Evolutionary conservation across 2,329 filamentous ascomycete genomes (phyloP).

Genomic region (Colletotrichum australisinense): DNA sequence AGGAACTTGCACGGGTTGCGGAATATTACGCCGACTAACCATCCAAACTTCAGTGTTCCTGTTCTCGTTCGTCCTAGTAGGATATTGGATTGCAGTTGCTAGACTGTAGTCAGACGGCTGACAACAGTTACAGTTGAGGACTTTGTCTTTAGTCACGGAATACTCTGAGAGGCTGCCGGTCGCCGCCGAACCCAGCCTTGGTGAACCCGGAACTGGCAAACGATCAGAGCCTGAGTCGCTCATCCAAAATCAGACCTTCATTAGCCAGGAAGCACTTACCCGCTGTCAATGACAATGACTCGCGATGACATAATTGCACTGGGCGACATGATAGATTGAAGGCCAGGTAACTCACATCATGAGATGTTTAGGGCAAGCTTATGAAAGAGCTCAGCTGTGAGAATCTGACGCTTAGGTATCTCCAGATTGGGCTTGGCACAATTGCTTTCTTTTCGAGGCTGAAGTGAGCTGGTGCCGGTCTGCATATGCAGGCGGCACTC

Average conservation of each 20-base stretch:
- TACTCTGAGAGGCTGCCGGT: neutral
- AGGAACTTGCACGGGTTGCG: too few relatives aligned
- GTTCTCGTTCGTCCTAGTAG: neutral
- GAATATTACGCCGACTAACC: neutral
- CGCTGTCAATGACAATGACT: neutral
- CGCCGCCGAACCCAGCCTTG: conserved; percentile 13
- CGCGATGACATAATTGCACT: too few relatives aligned
- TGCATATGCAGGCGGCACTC: too few relatives aligned
- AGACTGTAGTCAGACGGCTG: neutral
- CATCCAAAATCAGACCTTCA: neutral
- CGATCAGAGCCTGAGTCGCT: neutral
- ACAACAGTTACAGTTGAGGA: too few relatives aligned
- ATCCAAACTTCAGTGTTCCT: neutral
- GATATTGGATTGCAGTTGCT: conserved; percentile 15
- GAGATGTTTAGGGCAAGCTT: too few relatives aligned
- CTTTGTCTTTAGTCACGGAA: neutral
- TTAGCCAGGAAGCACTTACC: neutral
- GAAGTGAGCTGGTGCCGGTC: too few relatives aligned
- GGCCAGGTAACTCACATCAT: too few relatives aligned
- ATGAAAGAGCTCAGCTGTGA: too few relatives aligned
- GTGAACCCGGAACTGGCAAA: neutral
- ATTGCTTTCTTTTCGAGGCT: too few relatives aligned
- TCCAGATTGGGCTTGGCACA: too few relatives aligned
- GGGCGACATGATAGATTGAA: too few relatives aligned
- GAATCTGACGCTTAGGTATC: too few relatives aligned